Conservation (phyloP, 2,329 filamentous ascomycete species). For the Balansia obtecta region DNA sequence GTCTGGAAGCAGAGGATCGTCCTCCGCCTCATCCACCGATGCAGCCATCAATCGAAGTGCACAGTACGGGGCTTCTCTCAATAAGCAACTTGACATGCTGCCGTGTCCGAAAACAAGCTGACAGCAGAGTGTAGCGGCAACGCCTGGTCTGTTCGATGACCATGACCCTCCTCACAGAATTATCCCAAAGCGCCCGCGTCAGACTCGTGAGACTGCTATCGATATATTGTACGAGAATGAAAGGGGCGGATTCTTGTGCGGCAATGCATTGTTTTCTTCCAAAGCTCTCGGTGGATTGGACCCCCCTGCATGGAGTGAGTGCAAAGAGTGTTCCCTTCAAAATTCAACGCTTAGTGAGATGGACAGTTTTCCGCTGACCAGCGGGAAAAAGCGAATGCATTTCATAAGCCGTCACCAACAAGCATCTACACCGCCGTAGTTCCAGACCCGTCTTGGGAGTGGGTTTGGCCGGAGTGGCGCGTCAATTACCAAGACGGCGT, state of each 20-base stretch:
- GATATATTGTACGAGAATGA: conserved; percentile 96
- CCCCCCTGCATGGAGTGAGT: conserved; percentile 62
- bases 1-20: background rate
- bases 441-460: conserved; percentile 90
- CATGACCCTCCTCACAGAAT: conserved; percentile 19
- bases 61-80: conserved; percentile 11
- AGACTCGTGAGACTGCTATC: conserved; percentile 45
- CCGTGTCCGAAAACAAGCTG: background rate
- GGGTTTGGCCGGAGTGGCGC: conserved; percentile 59
- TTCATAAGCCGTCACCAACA: conserved; percentile 47
- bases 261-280: conserved; percentile 77
- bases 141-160: conserved; percentile 13
- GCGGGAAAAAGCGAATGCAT: conserved; percentile 41
- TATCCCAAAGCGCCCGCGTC: conserved; percentile 18
- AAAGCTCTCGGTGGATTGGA: conserved; percentile 79
- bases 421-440: conserved; percentile 77
- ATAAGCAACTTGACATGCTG: background rate
- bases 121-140: conserved; percentile 15
- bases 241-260: conserved; percentile 79
- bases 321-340: too few relatives aligned
- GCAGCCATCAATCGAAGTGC: conserved; percentile 22
- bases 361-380: conserved; percentile 4
- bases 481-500: conserved; percentile 58
- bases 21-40: conserved; percentile 10
- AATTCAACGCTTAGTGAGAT: too few relatives aligned